phyloP scores from a whole-genome alignment of 2,329 filamentous ascomycete genomes.

The Elsinoe perseae region DNA sequence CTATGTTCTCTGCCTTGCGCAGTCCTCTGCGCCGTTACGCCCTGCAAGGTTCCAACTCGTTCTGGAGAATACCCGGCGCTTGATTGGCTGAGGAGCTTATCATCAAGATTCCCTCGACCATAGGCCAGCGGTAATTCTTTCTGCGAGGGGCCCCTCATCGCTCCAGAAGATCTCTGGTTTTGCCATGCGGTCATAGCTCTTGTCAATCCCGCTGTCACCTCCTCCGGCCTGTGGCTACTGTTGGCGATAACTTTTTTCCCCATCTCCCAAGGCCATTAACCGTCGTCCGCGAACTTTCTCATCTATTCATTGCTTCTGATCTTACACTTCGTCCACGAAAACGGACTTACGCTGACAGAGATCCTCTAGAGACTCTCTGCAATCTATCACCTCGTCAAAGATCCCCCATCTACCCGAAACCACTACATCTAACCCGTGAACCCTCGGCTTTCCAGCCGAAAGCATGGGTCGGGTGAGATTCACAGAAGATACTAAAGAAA shows the following conservation, averaged over 20 bases:
- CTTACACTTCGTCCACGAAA: not conserved
- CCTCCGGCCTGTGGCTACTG: not conserved
- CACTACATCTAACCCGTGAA: conserved; percentile 4
- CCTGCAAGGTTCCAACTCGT: not conserved
- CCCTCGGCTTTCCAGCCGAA: conserved; percentile 44
- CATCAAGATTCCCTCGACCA: not conserved
- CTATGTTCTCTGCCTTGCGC: not conserved
- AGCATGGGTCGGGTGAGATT: conserved; percentile 49
- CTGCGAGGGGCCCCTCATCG: not conserved
- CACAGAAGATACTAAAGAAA: conserved; percentile 43
- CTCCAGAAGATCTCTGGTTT: not conserved
- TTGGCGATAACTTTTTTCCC: not conserved
- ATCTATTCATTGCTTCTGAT: not conserved
- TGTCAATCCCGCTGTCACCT: not conserved
- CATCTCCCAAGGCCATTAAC: not conserved
- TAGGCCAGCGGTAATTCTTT: not conserved
- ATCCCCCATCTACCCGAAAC: not conserved
- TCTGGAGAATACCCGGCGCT: not conserved
- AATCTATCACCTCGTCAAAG: not conserved
- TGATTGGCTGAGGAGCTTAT: conserved; percentile 3
- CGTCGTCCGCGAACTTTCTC: not conserved
- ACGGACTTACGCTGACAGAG: not conserved
- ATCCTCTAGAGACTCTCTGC: conserved; percentile 5
- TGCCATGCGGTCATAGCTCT: conserved; percentile 2
- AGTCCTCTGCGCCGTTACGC: not conserved